Evolutionary conservation across 352 stramenopile genomes (phyloP), one percentile per base, ranked within the genome.

Genomic region (Phytophthora podocarpi): DNA sequence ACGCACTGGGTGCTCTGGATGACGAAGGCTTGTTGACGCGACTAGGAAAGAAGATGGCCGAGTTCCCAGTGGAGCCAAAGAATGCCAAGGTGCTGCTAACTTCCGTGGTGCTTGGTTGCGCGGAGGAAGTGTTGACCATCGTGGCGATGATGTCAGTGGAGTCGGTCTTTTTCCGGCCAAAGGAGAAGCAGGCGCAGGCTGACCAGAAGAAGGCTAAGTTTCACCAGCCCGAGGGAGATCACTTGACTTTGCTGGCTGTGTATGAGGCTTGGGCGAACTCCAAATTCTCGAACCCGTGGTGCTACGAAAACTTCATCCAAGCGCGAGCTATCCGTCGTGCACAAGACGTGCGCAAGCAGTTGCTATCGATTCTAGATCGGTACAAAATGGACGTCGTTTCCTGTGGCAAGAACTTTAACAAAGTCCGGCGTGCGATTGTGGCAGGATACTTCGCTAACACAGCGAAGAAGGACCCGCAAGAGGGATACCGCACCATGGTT

Each of bases 201-300:
- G 97, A 99, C 64, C 97, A 99, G 82, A 98, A 98, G 74, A 99
- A 99, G 73, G 96, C 97, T 12, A 99, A 99, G 71, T 99, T 99
- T 60, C 95, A 99, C 66, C 96, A 99, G 61, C 86, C 96, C 4
- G 98, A 99, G 65, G 97, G 98, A 32, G 98, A 99, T 74, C 98
- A 99, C 69, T 76, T 99, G 20, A 99, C 97, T 13, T 76, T 99
- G 4, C 73, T 99, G 13, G 87, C 87, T 3, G 97, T 99, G 27
- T 99, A 99, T 79, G 96, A 99, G 56, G 95, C 86, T 34, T 99
- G 97, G 97, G 97, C 98, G 65, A 95, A 97, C 63, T 90, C 87
- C 28, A 98, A 98, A 59, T 99, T 98, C 68, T 97, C 84, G 16
- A 99, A 98, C 63, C 95, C 96, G n/a, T 99, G 98, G 98, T 99